Percentiles rank a stretch among this genome's conserved stretches.
phyloP scores from a whole-genome alignment of 1,139 yeast species.

The Debaryomyces singareniensis region DNA sequence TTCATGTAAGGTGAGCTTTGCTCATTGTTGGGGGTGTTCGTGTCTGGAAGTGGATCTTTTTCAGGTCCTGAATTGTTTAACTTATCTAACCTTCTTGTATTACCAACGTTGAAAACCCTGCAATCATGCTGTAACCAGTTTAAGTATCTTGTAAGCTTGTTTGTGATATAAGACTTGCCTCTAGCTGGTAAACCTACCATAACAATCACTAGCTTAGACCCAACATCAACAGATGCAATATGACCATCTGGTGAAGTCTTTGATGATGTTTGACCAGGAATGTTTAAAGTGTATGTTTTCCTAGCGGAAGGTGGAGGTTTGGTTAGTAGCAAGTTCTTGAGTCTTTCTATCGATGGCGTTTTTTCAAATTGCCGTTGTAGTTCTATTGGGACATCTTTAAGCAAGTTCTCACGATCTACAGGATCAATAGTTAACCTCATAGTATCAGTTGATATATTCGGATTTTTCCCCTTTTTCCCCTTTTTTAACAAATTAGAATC shows the following conservation, averaged over 20 bases:
- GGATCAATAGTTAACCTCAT: conserved; percentile 7
- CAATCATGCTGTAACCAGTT: conserved; percentile 93
- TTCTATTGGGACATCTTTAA: conserved; percentile 30
- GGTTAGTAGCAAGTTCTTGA: conserved; percentile 30
- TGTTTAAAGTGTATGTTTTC: conserved; percentile 75
- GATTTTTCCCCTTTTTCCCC: not conserved
- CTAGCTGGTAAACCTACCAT: conserved; percentile 95
- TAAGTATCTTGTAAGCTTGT: conserved; percentile 77
- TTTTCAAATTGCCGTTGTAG: conserved; percentile 32
- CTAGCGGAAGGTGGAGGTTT: conserved; percentile 35
- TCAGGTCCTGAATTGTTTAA: conserved; percentile 64
- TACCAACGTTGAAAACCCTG: conserved; percentile 88
- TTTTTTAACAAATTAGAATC: not conserved
- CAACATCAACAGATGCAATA: conserved; percentile 65
- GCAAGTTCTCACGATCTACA: conserved; percentile 14
- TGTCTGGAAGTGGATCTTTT: conserved; percentile 63
- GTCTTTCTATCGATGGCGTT: conserved; percentile 36
- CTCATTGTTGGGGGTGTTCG: conserved; percentile 32
- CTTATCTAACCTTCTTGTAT: conserved; percentile 76
- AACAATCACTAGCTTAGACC: conserved; percentile 81
- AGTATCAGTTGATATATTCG: not conserved
- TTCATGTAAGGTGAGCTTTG: conserved; percentile 8
- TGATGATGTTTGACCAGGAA: conserved; percentile 87
- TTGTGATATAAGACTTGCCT: conserved; percentile 89
- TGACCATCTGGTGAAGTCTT: conserved; percentile 79